Percentiles rank a stretch among this genome's conserved stretches.
Evolutionary conservation across 1,284 basidiomycete species (phyloP).

Genomic region (Ceratobasidium sp.): DNA sequence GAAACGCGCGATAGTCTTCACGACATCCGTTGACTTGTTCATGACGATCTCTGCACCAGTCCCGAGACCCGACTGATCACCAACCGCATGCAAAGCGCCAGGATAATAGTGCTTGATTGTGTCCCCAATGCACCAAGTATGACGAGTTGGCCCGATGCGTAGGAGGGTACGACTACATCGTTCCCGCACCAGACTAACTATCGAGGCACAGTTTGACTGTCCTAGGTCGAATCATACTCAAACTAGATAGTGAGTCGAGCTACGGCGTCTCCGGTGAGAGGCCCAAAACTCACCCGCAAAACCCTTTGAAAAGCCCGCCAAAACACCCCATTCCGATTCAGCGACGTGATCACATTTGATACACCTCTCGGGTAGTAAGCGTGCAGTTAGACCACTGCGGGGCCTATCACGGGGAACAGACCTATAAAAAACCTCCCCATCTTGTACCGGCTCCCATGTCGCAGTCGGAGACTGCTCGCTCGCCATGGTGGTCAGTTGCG

Average conservation of each 20-base stretch:
- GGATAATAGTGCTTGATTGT: slow-evolving; percentile 73
- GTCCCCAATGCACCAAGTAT: slow-evolving; percentile 94
- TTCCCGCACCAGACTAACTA: slow-evolving; percentile 97
- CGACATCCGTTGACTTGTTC: slow-evolving; percentile 97
- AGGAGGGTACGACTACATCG: slow-evolving; percentile 91
- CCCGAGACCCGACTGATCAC: slow-evolving; percentile 85
- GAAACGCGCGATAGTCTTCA: slow-evolving; percentile 93
- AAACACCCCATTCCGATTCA: slow-evolving; percentile 90
- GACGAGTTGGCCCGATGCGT: slow-evolving; percentile 77
- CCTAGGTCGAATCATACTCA: slow-evolving; percentile 50
- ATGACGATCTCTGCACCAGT: slow-evolving; percentile 99
- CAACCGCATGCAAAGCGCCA: slow-evolving; percentile 61
- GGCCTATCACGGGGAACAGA: slow-evolving; percentile 47
- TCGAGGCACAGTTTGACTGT: slow-evolving; percentile 56
- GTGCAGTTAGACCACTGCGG: background rate
- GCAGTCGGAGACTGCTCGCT: slow-evolving; percentile 69
- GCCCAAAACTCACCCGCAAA: slow-evolving; percentile 27
- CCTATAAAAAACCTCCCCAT: slow-evolving; percentile 81
- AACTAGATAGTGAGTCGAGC: slow-evolving; percentile 5
- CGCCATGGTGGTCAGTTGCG: slow-evolving; percentile 41
- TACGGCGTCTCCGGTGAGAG: background rate
- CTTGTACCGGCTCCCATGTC: slow-evolving; percentile 84
- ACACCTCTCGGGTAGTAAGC: slow-evolving; percentile 77
- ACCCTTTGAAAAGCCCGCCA: slow-evolving; percentile 89
- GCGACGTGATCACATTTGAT: slow-evolving; percentile 84